Evolutionary conservation across 495 filamentous ascomycete species (phyloP), one percentile per base, ranked within the genome.

Genomic region (Astrothelium subdiscretum): DNA sequence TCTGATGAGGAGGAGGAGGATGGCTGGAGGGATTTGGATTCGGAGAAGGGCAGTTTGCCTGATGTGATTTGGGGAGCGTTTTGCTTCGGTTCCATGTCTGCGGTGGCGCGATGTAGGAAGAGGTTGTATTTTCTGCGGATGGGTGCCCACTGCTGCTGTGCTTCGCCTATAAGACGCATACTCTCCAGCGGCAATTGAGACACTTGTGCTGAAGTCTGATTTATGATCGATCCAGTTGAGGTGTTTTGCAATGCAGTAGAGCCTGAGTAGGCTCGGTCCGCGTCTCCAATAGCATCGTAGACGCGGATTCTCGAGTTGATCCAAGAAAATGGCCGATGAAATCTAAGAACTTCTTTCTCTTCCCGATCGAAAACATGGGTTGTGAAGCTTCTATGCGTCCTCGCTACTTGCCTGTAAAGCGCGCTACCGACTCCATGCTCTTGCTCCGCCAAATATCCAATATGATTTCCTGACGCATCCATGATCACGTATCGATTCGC

Each of bases 401-500:
- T 76, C 57, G 85, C 83, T 80, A 81, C 80, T 70, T 88, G 86
- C 48, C 86, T 74, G 44, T 80, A 78, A 69, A 88, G 73, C 61
- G 79, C 75, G 57, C 74, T 81, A 1, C 74, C 81, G 62, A 88
- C 74, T 0, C 85, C 83, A 59, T 79, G 77, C 59, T 87, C 86
- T 65, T 81, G 80, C 70, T 89, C 86, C 26, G 84, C 85, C 72
- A 89, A 81, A 65, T 84, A 88, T 18, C 86, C 86, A 57, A 89
- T 76, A 63, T 87, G 85, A 32, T 83, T 81, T 6, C 86, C 86
- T 32, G 81, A 74, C n/a, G 82, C 83, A 75, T 87, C 81, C 80
- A 87, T 81, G 58, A 89, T 87, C 31, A 86, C 79, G 67, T 89
- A 89, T 68, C 80, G 81, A 64, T 89, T 88, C 18, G 86, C 85